Percentiles rank a stretch among this genome's conserved stretches.
phyloP scores from a whole-genome alignment of 2,329 filamentous ascomycete genomes.

The Neonectria punicea region DNA sequence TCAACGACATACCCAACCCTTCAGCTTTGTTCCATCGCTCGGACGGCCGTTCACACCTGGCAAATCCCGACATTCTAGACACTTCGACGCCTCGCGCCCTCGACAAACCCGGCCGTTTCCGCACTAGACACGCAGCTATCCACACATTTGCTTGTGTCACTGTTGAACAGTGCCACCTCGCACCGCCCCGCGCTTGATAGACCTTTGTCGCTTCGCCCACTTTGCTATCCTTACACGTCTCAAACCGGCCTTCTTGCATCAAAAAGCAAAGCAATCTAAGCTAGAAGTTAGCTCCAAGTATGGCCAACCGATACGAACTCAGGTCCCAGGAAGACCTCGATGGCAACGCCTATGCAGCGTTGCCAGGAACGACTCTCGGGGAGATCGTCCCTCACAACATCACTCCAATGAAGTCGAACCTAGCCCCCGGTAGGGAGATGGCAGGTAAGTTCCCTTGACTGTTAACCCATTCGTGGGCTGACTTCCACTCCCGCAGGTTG shows the following conservation, averaged over 20 bases:
- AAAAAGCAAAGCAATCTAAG: not conserved
- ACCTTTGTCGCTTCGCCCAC: not conserved
- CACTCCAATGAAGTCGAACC: constrained; percentile 46
- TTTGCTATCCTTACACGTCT: not conserved
- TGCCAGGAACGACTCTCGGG: constrained; percentile 46
- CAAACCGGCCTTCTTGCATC: not conserved
- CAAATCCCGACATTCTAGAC: not conserved
- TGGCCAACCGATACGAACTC: constrained; percentile 45
- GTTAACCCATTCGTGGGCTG: constrained; percentile 15
- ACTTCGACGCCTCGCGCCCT: not conserved
- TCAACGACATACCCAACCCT: constrained; percentile 14
- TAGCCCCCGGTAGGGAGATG: constrained; percentile 39
- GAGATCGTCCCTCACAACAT: constrained; percentile 46
- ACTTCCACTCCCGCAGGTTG: constrained; percentile 42
- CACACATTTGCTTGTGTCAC: not conserved
- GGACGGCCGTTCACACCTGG: not conserved
- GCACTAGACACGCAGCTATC: constrained; percentile 1
- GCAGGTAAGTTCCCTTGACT: constrained; percentile 39
- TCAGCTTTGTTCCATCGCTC: constrained; percentile 4
- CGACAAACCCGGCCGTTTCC: not conserved
- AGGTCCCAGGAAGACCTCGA: constrained; percentile 44
- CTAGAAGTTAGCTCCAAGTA: constrained; percentile 19
- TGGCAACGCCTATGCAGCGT: constrained; percentile 43
- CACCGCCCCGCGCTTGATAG: not conserved
- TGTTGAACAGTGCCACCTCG: not conserved